Evolutionary conservation across 495 filamentous ascomycete genomes (phyloP).

Genomic region (Evernia prunastri): DNA sequence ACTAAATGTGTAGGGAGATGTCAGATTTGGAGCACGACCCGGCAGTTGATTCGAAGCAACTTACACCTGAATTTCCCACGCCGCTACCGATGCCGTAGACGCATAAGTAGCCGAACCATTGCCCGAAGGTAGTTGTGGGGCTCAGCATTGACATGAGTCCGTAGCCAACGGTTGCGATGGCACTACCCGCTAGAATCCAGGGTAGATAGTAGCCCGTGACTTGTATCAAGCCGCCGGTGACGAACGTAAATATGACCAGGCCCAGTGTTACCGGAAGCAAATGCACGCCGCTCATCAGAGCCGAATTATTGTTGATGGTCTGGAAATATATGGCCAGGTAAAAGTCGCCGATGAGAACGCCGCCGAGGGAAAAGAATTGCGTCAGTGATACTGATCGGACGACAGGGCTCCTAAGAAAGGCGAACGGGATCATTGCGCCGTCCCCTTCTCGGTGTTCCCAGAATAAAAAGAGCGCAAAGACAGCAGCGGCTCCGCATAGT

Average conservation of each 20-base stretch:
- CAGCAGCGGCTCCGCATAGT: constrained; percentile 45
- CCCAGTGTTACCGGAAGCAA: constrained; percentile 42
- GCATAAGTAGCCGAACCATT: constrained; percentile 56
- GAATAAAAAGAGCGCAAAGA: constrained; percentile 39
- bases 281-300: constrained; percentile 36
- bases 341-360: constrained; percentile 18
- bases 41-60: constrained; percentile 25
- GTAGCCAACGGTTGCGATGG: constrained; percentile 35
- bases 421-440: constrained; percentile 45
- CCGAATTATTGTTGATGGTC: constrained; percentile 29
- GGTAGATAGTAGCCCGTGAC: constrained; percentile 46
- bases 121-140: constrained; percentile 37
- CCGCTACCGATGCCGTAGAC: constrained; percentile 48
- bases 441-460: constrained; percentile 46
- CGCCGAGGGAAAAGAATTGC: constrained; percentile 23
- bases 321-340: constrained; percentile 42
- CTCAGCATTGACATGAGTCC: constrained; percentile 47
- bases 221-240: constrained; percentile 36
- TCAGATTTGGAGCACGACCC: constrained; percentile 36
- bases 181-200: constrained; percentile 32
- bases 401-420: constrained; percentile 31
- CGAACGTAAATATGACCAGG: constrained; percentile 39
- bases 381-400: constrained; percentile 30
- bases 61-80: constrained; percentile 29
- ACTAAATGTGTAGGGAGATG: constrained; percentile 24